These are phyloP conservation scores for Cladosporium sp. DNA, from an alignment of 2,329 filamentous ascomycete species.

Conservation along the genomic window DNA sequence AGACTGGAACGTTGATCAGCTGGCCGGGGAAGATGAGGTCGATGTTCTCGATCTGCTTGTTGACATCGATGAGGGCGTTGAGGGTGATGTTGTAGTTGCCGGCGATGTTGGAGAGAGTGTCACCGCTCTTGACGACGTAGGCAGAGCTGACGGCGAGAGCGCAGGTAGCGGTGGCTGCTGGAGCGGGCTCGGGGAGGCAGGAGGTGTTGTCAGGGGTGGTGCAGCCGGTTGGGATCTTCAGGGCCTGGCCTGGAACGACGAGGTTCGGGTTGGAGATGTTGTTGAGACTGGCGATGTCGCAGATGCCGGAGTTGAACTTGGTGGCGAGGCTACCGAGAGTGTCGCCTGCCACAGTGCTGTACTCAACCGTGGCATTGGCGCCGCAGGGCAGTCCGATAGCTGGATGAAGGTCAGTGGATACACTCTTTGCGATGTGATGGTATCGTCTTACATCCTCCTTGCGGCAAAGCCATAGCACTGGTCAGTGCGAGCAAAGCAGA, in stretches of 20 bases:
- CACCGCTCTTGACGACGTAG: constrained; percentile 21
- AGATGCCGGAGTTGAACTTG: constrained; percentile 22
- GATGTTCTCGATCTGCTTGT: constrained; percentile 22
- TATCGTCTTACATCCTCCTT: not conserved
- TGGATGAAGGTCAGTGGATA: not conserved
- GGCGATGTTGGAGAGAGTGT: constrained; percentile 22
- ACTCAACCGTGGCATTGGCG: constrained; percentile 15
- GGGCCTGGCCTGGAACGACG: constrained; percentile 27
- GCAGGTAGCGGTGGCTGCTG: constrained; percentile 19
- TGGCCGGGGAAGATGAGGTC: constrained; percentile 20
- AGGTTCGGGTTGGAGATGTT: constrained; percentile 32
- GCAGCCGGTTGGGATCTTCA: constrained; percentile 27
- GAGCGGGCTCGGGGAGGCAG: constrained; percentile 15
- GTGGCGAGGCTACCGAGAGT: constrained; percentile 21
- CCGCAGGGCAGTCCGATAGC: constrained; percentile 13
- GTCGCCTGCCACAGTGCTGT: constrained; percentile 20
- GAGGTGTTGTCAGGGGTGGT: constrained; percentile 22
- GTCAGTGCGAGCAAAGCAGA: not conserved
- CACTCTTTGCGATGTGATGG: not conserved
- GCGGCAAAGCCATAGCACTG: not conserved
- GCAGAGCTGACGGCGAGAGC: constrained; percentile 20
- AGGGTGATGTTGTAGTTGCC: constrained; percentile 25
- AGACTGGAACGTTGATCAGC: constrained; percentile 25
- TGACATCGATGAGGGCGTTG: constrained; percentile 18
- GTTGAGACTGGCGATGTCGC: constrained; percentile 25